Percentiles rank a stretch among this genome's conserved stretches.
Conservation (phyloP, 345 rosid genomes). For the Hibiscus syriacus region DNA sequence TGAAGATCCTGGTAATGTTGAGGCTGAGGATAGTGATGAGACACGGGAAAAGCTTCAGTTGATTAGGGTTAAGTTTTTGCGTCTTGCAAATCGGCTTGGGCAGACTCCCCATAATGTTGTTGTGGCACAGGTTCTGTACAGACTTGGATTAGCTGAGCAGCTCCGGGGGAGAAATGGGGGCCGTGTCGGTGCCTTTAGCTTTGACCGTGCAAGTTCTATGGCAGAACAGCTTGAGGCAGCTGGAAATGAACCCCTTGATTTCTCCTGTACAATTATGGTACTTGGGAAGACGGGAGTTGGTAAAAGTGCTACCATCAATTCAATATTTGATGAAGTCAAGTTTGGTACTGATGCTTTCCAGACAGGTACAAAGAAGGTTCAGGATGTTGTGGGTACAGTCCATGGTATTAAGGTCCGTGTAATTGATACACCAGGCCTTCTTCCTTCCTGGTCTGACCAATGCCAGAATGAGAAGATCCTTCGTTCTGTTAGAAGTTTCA, state of each 20-base stretch:
- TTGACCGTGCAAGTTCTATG: conserved; percentile 98
- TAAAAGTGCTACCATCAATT: conserved; percentile 97
- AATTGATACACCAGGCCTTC: conserved; percentile 96
- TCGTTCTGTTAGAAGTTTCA: conserved; percentile 67
- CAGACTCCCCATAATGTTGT: conserved; percentile 99
- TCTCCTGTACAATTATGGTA: conserved; percentile 98
- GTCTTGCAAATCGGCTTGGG: conserved; percentile 95
- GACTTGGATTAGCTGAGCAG: conserved; percentile 97
- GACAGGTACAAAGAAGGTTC: conserved; percentile 83
- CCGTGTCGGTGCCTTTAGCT: conserved; percentile 97
- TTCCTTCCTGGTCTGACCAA: conserved; percentile 92
- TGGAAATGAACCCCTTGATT: conserved; percentile 93
- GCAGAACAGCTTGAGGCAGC: conserved; percentile 96
- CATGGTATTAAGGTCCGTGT: conserved; percentile 97
- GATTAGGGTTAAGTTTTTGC: conserved; percentile 93
- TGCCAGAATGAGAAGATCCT: conserved; percentile 87
- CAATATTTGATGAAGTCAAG: conserved; percentile 87
- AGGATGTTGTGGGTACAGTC: conserved; percentile 91
- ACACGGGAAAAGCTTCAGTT: conserved; percentile 97
- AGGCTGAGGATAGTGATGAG: conserved; percentile 78
- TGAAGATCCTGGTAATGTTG: conserved; percentile 61
- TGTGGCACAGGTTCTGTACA: conserved; percentile 96
- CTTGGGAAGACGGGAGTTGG: conserved; percentile 98
- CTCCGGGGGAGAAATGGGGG: conserved; percentile 96
- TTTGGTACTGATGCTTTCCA: conserved; percentile 88